Evolutionary conservation across 140 eudicot species (phyloP), one percentile per base, ranked within the genome.

Genomic region (Erigeron philadelphicus): DNA sequence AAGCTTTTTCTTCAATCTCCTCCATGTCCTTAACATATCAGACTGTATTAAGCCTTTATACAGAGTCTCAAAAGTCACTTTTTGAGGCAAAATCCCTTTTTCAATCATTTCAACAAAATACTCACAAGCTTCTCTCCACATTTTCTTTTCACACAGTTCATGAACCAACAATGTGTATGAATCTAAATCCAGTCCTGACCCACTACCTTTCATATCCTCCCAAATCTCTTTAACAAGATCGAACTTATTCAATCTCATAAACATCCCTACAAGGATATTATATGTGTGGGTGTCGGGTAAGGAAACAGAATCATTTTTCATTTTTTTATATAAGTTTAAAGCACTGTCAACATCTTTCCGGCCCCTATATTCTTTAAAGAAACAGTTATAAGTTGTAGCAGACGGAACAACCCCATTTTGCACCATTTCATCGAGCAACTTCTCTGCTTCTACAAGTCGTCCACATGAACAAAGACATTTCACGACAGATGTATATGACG

Each of bases 401-500:
- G 87, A 72, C 1, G 94, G 98, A 3, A 81, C 78, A 65, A 93
- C 87, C 15, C 95, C 96, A 38, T 76, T 52, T 3, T 11, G 3
- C 54, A 79, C 80, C 97, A 93, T 93, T 79, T 86, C 95, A 72
- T 78, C 71, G 4, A 93, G 80, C 72, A 89, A 64, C 21, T 38
- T 59, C 64, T 84, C 90, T 0, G 95, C 97, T 31, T 83, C 87
- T 9, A 78, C 81, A 46, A 93, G 57, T 48, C 85, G 84, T 23
- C 90, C 97, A 75, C 96, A 89, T 3, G 98, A 89, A 67, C 90
- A 86, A 35, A 89, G 88, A 53, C 98, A 93, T 50, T 93, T 93
- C 2, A 93, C 76, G 31, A 85, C 95, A 13, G 94, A 89, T 2
- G 97, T 89, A 65, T 93, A 93, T 0, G 94, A 77, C 1, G 74